Evolutionary conservation across 257 asterid species (phyloP).

Genomic region (Solanum okadae): DNA sequence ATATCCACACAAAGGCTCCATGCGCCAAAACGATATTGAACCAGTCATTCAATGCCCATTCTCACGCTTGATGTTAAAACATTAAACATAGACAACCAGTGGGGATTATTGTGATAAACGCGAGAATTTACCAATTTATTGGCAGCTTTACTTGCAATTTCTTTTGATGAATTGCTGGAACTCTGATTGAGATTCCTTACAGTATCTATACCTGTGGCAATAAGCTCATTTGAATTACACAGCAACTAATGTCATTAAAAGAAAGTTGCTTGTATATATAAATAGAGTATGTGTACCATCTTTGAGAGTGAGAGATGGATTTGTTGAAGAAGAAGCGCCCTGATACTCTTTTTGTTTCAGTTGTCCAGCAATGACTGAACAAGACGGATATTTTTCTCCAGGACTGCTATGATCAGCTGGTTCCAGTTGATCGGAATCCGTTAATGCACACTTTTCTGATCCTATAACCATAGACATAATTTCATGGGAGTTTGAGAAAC

Average conservation of each 20-base stretch:
- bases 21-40: neutral
- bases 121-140: constrained; percentile 8
- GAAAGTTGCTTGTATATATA: neutral
- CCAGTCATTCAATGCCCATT: neutral
- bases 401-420: neutral
- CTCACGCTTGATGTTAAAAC: neutral
- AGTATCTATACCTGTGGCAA: constrained; percentile 13
- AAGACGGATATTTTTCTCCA: constrained; percentile 1
- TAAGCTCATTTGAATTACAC: neutral
- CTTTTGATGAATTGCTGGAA: constrained; percentile 10
- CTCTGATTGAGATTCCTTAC: constrained; percentile 5
- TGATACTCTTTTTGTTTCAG: constrained; percentile 7
- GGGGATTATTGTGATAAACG: neutral
- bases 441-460: constrained; percentile 9
- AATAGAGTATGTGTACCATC: constrained; percentile 6
- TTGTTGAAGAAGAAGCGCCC: constrained; percentile 7
- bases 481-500: neutral
- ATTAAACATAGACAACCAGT: neutral
- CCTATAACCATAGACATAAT: neutral
- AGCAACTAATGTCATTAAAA: neutral
- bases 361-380: neutral
- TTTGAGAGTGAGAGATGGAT: constrained; percentile 7
- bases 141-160: constrained; percentile 2
- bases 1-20: neutral
- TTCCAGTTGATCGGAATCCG: neutral